phyloP scores from a whole-genome alignment of 768 basidiomycete genomes.

The Collybia mongolica region DNA sequence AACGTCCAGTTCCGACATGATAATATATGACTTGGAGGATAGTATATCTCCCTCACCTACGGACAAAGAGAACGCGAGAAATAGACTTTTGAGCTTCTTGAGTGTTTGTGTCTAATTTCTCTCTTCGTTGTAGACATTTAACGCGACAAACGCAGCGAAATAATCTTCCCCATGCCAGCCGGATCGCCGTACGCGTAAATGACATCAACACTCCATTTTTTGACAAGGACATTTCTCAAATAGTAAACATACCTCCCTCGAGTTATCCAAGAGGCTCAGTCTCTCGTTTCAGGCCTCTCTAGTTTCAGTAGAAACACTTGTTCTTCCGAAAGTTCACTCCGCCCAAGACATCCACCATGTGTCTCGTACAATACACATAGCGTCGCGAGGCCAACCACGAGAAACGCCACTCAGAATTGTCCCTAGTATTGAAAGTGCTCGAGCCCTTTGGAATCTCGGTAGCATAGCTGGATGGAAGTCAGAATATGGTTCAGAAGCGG shows the following conservation, averaged over 20 bases:
- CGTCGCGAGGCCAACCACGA: constrained; percentile 23
- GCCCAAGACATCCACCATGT: constrained; percentile 63
- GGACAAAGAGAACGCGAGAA: constrained; percentile 61
- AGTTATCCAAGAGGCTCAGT: background rate
- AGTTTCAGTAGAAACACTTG: constrained; percentile 55
- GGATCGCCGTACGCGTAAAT: constrained; percentile 75
- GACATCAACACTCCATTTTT: constrained; percentile 67
- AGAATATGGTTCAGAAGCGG: constrained; percentile 40
- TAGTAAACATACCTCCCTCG: constrained; percentile 36
- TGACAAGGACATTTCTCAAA: constrained; percentile 55
- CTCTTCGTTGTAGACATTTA: background rate
- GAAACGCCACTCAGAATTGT: constrained; percentile 53
- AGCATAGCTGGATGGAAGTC: constrained; percentile 73
- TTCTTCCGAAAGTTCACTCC: constrained; percentile 84
- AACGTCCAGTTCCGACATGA: constrained; percentile 58
- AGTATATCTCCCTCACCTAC: constrained; percentile 67
- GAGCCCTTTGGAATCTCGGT: constrained; percentile 61
- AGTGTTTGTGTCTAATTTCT: constrained; percentile 33
- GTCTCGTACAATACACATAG: constrained; percentile 43
- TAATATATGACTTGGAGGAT: constrained; percentile 91
- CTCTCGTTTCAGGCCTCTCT: constrained; percentile 24
- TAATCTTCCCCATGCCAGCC: constrained; percentile 40
- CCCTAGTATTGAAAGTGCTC: constrained; percentile 85
- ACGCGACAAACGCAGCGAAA: constrained; percentile 15
- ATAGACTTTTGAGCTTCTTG: constrained; percentile 54